Evolutionary conservation across 495 filamentous ascomycete genomes (phyloP), one percentile per base, ranked within the genome.

Genomic region (Xylaria cubensis): DNA sequence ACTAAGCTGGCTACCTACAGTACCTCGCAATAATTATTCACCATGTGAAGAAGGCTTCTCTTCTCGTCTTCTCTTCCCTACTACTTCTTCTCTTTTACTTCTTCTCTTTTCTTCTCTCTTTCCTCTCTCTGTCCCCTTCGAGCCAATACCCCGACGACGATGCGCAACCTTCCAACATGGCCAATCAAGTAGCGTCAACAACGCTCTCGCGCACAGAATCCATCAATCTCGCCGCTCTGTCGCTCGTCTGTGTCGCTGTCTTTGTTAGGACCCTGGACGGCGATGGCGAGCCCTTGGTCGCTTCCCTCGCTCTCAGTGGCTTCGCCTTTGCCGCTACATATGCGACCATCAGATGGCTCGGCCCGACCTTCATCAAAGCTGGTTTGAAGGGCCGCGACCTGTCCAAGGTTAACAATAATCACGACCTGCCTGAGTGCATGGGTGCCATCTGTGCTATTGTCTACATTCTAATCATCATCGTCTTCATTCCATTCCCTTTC

Each of bases 401-500:
- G 90, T 90, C 90, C 70, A 99, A 98, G 83, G 82, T 88, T 65
- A 78, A 86, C 65, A 89, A 86, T 67, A 88, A 82, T 69, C 89
- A 90, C 69, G 91, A 94, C 78, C 91, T 98, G 74, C 96, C 96
- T 17, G 96, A 99, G 82, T 94, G 93, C 39, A 98, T 99, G 97
- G 96, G 96, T n/a, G 94, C 91, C 24, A 89, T 98, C 56, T 97
- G 93, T 80, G 96, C 97, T 2, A 89, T 96, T 42, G 93, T 98
- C 1, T 98, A 98, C 82, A 84, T 99, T 39, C 84, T 98, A 32
- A 86, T 88, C 6, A 88, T 97, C 41, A 97, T 98, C 65, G 79
- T 93, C 41, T 98, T 99, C 79, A 93, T 98, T 67, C 96, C 96
- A 0, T 98, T 98, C 81, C 91, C 94, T 3, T 98, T 99, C 82